These are phyloP conservation scores for Arthrobotrys musiformis DNA, from an alignment of 2,329 filamentous ascomycete genomes.

Conservation along the genomic window DNA sequence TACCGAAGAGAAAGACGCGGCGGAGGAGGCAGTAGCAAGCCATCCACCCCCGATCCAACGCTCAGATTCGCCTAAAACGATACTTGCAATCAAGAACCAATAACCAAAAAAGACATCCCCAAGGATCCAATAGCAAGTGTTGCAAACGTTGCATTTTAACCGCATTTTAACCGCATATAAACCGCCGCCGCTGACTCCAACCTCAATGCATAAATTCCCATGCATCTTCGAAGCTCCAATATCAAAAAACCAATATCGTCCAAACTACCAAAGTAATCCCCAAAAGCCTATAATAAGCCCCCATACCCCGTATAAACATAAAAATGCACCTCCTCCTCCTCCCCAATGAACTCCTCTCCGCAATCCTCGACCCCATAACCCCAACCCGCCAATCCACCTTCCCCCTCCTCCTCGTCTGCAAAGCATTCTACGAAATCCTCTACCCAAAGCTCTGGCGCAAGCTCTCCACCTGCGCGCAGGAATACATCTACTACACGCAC, in stretches of 20 bases:
- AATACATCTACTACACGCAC: background rate
- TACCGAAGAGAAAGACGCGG: background rate
- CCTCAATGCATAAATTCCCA: no score
- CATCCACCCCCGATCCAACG: no score
- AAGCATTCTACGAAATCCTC: background rate
- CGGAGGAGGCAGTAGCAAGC: no score
- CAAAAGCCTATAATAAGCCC: no score
- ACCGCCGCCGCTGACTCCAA: no score
- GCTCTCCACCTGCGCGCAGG: background rate
- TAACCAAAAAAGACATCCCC: no score
- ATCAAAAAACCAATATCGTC: no score
- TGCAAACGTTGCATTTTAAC: background rate
- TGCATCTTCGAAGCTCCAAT: no score
- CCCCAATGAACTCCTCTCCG: background rate
- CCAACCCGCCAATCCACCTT: background rate
- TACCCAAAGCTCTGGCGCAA: background rate
- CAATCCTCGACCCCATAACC: background rate
- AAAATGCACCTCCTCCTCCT: background rate
- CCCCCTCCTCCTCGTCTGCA: background rate
- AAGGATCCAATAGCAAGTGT: background rate
- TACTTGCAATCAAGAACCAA: no score
- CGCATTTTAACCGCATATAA: background rate
- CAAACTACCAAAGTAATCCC: no score
- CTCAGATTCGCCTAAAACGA: no score
- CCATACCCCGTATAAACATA: background rate